Percentiles rank a stretch among this genome's conserved stretches.
These are phyloP conservation scores for Pleurotus djamor DNA, from an alignment of 768 basidiomycete species.

Conservation along the genomic window DNA sequence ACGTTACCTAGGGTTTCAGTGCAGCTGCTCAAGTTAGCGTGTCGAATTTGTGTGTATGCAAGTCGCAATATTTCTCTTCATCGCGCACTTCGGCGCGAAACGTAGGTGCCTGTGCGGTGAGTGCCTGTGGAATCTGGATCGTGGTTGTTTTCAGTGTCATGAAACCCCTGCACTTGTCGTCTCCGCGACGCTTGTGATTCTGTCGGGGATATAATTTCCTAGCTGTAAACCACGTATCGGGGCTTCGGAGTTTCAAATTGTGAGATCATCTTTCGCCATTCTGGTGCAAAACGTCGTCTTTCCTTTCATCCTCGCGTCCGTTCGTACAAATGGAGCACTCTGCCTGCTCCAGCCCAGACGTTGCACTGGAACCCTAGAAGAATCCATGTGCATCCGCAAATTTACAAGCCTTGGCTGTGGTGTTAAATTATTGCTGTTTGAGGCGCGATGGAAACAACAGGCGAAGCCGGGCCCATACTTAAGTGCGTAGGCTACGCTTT, in stretches of 20 bases:
- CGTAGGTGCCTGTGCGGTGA: neutral
- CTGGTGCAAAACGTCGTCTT: neutral
- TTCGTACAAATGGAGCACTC: neutral
- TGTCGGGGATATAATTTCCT: neutral
- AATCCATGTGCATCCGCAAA: constrained; percentile 6
- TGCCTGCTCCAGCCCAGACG: neutral
- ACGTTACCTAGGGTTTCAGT: constrained; percentile 86
- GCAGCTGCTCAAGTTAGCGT: constrained; percentile 81
- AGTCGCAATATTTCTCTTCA: neutral
- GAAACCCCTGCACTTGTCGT: neutral
- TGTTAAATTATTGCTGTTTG: neutral
- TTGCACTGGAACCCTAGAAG: neutral
- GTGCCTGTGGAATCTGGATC: too few species aligned
- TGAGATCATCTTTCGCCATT: constrained; percentile 5
- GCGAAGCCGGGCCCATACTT: neutral
- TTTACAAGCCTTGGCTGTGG: constrained; percentile 3
- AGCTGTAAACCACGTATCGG: neutral
- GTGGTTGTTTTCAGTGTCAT: neutral
- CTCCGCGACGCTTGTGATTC: neutral
- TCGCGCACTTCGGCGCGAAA: neutral
- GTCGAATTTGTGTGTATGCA: neutral
- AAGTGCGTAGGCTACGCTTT: neutral
- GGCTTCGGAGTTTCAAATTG: constrained; percentile 1
- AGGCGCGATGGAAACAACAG: neutral
- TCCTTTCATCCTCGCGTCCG: neutral